Conservation (phyloP, 495 filamentous ascomycete genomes). For the Neurospora cerealis region DNA sequence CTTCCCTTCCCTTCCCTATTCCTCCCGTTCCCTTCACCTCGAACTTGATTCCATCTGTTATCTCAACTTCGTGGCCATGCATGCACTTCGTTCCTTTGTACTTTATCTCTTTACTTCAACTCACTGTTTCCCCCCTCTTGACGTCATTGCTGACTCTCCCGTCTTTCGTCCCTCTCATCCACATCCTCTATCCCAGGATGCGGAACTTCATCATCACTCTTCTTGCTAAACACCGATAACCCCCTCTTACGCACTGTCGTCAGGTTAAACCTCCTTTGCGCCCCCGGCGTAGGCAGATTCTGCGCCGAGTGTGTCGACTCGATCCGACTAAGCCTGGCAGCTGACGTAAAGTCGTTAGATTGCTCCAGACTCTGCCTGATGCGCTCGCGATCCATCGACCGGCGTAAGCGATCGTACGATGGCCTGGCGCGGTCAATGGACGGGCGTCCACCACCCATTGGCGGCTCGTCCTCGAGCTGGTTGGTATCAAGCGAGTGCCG, state of each 20-base stretch:
- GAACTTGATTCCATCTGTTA: not conserved
- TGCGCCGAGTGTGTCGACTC: constrained; percentile 57
- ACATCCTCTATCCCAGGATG: not conserved
- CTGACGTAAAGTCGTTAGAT: constrained; percentile 83
- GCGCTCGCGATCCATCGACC: constrained; percentile 53
- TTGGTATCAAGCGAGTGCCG: constrained; percentile 37
- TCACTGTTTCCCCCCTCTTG: not conserved
- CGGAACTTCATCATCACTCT: constrained; percentile 12
- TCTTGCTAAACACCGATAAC: constrained; percentile 26
- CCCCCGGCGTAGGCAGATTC: not conserved
- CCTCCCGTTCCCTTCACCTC: not conserved
- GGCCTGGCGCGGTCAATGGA: constrained; percentile 62
- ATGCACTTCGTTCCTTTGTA: not conserved
- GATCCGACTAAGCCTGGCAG: constrained; percentile 69
- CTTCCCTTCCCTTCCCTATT: not conserved
- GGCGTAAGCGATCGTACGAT: constrained; percentile 67
- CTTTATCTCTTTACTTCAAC: not conserved
- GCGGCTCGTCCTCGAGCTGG: constrained; percentile 20
- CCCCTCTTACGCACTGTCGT: constrained; percentile 25
- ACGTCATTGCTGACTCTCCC: not conserved
- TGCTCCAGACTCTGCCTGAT: constrained; percentile 71
- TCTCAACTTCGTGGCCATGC: not conserved
- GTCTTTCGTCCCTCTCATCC: not conserved
- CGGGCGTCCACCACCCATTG: constrained; percentile 26
- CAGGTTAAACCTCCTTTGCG: constrained; percentile 23